Percentiles rank a stretch among this genome's conserved stretches.
phyloP scores from a whole-genome alignment of 116 monocot species.

The Zostera marina region DNA sequence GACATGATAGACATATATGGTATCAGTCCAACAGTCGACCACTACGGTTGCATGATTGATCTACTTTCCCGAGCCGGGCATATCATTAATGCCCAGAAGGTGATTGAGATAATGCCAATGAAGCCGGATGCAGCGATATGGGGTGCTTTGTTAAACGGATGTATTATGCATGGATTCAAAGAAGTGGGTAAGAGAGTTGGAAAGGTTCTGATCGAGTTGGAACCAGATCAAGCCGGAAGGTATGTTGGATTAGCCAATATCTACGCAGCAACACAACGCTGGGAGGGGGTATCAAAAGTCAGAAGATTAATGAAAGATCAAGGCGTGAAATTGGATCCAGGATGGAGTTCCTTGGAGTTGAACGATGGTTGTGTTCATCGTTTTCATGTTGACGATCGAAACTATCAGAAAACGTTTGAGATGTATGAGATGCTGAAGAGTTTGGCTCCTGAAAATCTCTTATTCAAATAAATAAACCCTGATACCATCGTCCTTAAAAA shows the following conservation, averaged over 20 bases:
- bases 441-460: not conserved
- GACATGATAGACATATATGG: conserved; percentile 25
- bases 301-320: conserved; percentile 34
- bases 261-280: conserved; percentile 31
- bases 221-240: conserved; percentile 33
- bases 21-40: conserved; percentile 31
- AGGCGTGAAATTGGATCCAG: conserved; percentile 19
- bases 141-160: conserved; percentile 50
- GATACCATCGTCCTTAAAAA: no score
- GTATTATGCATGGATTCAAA: conserved; percentile 23
- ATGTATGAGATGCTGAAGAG: conserved; percentile 8
- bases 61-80: conserved; percentile 39
- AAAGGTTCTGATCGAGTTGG: conserved; percentile 25
- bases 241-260: conserved; percentile 45
- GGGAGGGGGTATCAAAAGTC: conserved; percentile 34
- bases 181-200: conserved; percentile 27
- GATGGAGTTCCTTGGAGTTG: conserved; percentile 39
- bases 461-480: no score
- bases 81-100: conserved; percentile 15
- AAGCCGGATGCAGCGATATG: conserved; percentile 48
- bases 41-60: conserved; percentile 68
- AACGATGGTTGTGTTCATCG: conserved; percentile 3
- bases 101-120: conserved; percentile 36
- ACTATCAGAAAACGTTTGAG: not conserved
- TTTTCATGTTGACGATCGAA: conserved; percentile 10